Percentiles rank a stretch among this genome's conserved stretches.
These are phyloP conservation scores for Salix exigua DNA, from an alignment of 345 rosid genomes.

Conservation along the genomic window DNA sequence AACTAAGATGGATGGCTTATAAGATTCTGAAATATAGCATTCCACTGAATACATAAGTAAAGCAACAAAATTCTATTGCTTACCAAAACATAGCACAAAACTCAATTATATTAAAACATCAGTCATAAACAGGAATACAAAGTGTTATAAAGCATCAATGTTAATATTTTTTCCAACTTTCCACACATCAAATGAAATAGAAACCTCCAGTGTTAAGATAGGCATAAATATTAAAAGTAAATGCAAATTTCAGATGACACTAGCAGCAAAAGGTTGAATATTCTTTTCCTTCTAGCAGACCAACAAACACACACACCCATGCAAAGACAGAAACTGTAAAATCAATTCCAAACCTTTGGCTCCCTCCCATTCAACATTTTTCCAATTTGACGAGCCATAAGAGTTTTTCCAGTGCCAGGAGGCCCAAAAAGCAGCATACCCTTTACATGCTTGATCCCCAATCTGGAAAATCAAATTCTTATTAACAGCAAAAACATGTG, in stretches of 20 bases:
- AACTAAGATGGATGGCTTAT: neutral
- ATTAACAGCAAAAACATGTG: slow-evolving; percentile 17
- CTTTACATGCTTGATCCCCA: slow-evolving; percentile 97
- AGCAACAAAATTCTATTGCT: neutral
- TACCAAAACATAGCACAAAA: neutral
- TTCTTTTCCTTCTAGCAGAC: neutral
- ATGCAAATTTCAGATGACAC: neutral
- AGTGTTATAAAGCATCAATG: neutral
- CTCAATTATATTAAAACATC: neutral
- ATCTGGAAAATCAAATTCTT: slow-evolving; percentile 47
- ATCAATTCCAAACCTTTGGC: slow-evolving; percentile 65
- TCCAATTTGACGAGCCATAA: slow-evolving; percentile 99
- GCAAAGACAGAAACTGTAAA: neutral
- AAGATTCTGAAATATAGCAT: neutral
- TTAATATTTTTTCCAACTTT: neutral
- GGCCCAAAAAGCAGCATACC: slow-evolving; percentile 98
- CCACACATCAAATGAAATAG: neutral
- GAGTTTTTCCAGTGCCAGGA: slow-evolving; percentile 98
- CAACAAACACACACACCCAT: neutral
- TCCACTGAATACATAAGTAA: neutral
- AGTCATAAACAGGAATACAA: neutral
- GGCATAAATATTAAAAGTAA: neutral
- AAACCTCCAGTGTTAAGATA: neutral
- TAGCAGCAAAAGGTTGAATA: neutral
- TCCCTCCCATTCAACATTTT: slow-evolving; percentile 97